phyloP scores from a whole-genome alignment of 2,329 filamentous ascomycete genomes.

The Aspergillus tamarii region DNA sequence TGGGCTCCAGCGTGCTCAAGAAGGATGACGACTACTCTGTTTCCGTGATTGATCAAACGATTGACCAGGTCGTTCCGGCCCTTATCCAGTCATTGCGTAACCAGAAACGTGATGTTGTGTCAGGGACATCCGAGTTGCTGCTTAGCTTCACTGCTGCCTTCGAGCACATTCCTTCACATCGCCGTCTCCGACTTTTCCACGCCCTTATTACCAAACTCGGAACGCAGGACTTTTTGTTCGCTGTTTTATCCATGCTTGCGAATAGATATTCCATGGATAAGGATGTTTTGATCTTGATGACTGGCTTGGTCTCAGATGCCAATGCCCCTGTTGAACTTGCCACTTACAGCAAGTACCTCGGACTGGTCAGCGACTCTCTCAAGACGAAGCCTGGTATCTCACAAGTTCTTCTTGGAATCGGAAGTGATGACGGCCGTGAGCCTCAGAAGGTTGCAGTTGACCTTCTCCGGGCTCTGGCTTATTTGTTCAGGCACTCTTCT shows the following conservation, averaged over 20 bases:
- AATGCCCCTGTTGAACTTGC: constrained; percentile 72
- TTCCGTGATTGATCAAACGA: constrained; percentile 91
- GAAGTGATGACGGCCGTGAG: constrained; percentile 52
- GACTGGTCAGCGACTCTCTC: constrained; percentile 74
- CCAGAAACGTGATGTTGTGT: constrained; percentile 74
- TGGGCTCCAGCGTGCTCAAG: constrained; percentile 86
- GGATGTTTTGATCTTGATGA: constrained; percentile 73
- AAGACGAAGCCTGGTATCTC: constrained; percentile 75
- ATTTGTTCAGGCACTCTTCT: constrained; percentile 45
- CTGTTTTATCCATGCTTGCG: constrained; percentile 84
- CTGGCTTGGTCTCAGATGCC: constrained; percentile 73
- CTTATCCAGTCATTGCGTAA: constrained; percentile 82
- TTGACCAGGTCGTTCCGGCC: constrained; percentile 90
- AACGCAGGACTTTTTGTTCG: constrained; percentile 82
- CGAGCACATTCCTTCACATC: constrained; percentile 89
- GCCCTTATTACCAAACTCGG: constrained; percentile 85
- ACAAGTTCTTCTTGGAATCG: constrained; percentile 68
- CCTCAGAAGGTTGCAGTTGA: constrained; percentile 46
- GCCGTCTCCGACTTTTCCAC: constrained; percentile 79
- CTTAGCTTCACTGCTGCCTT: constrained; percentile 95
- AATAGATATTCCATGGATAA: constrained; percentile 83
- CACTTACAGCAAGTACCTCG: constrained; percentile 75
- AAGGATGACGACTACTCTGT: constrained; percentile 97
- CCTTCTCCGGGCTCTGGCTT: constrained; percentile 45
- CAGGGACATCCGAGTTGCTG: constrained; percentile 85